These are phyloP conservation scores for Botrytis medusae DNA, from an alignment of 2,329 filamentous ascomycete genomes.

Conservation along the genomic window DNA sequence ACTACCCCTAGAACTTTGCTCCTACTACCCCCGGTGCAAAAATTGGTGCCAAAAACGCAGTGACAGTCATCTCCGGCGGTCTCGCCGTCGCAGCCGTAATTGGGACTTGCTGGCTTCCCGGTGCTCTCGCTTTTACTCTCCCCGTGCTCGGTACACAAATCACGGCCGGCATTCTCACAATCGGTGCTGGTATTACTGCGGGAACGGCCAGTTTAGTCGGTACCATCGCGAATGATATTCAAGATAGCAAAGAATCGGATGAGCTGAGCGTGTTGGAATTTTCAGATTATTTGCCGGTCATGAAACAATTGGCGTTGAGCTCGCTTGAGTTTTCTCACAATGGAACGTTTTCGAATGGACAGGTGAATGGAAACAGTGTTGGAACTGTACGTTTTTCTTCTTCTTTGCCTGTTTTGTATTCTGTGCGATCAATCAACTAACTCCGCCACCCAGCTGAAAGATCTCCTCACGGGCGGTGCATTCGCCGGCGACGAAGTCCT, in stretches of 20 bases:
- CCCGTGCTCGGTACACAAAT: neutral
- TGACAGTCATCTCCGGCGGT: neutral
- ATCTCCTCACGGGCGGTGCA: neutral
- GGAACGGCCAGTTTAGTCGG: neutral
- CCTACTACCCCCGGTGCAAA: neutral
- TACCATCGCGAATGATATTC: neutral
- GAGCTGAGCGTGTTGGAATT: neutral
- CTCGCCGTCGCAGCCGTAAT: neutral
- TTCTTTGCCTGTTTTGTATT: too few relatives aligned
- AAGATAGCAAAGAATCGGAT: neutral
- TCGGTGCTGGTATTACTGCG: neutral
- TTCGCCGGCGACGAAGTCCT: neutral
- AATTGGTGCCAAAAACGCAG: neutral
- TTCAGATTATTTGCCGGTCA: neutral
- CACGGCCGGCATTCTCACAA: neutral
- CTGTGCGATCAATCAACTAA: neutral
- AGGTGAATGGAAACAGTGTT: neutral
- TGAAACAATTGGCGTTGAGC: neutral
- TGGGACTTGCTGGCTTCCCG: neutral
- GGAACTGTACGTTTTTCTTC: neutral
- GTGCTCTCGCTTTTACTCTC: neutral
- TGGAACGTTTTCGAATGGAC: neutral
- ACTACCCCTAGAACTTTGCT: neutral
- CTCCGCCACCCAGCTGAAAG: neutral
- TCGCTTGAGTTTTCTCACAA: neutral